phyloP scores from a whole-genome alignment of 2,329 filamentous ascomycete genomes.

The Cyphellophora attinorum region DNA sequence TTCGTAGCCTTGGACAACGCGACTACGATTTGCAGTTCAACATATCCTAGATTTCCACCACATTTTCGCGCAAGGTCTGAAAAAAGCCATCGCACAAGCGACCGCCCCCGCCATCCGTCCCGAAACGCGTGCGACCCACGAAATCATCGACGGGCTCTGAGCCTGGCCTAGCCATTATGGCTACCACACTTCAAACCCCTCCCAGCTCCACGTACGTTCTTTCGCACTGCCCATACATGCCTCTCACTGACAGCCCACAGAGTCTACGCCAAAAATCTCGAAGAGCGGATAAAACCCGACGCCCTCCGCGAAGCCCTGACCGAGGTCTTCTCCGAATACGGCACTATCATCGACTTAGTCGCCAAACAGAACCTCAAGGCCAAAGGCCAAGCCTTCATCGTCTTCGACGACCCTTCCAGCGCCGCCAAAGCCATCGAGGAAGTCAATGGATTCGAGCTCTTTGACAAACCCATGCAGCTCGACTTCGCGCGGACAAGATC shows the following conservation, averaged over 20 bases:
- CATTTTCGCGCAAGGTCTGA: no score
- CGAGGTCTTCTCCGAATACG: slow-evolving; percentile 81
- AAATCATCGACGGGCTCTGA: no score
- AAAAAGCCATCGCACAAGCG: no score
- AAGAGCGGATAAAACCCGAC: slow-evolving; percentile 82
- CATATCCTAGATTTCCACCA: no score
- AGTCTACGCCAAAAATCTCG: slow-evolving; percentile 61
- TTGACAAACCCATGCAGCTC: slow-evolving; percentile 80
- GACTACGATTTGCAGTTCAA: no score
- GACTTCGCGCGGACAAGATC: slow-evolving; percentile 74
- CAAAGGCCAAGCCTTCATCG: slow-evolving; percentile 91
- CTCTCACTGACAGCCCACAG: slow-evolving; percentile 4
- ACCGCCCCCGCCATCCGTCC: no score
- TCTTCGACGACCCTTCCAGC: slow-evolving; percentile 75
- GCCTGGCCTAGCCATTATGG: slow-evolving; percentile 4
- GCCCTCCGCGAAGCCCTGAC: slow-evolving; percentile 62
- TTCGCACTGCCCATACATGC: slow-evolving; percentile 1
- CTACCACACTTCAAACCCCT: slow-evolving; percentile 12
- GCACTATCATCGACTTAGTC: slow-evolving; percentile 72
- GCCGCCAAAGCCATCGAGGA: slow-evolving; percentile 76
- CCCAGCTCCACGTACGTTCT: slow-evolving; percentile 17
- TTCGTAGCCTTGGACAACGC: no score
- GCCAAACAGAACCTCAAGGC: slow-evolving; percentile 84
- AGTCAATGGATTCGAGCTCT: slow-evolving; percentile 84
- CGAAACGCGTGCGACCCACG: no score